Evolutionary conservation across 169 alveolate genomes (phyloP).

Genomic region (Plasmodium inui): DNA sequence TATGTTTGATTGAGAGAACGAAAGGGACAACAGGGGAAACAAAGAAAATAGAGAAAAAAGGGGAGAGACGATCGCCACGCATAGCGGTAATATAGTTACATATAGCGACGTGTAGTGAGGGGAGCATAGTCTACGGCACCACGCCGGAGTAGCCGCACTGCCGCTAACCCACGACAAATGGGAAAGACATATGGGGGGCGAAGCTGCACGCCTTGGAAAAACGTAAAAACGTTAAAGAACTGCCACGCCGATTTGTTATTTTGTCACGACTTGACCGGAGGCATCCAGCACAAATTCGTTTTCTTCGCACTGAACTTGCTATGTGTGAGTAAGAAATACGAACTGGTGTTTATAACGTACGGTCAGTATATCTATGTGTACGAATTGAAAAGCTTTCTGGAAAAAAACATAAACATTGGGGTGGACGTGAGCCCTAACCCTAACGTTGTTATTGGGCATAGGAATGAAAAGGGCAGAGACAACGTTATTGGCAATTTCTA

Average conservation of each 20-base stretch:
- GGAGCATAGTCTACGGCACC: not conserved
- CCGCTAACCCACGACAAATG: not conserved
- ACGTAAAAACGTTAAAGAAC: constrained; percentile 26
- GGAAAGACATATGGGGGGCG: not conserved
- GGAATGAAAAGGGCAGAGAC: not conserved
- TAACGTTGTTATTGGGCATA: not conserved
- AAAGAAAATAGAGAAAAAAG: not conserved
- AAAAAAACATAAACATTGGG: constrained; percentile 8
- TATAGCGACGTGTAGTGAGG: not conserved
- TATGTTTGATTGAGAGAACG: not conserved
- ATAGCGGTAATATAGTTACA: not conserved
- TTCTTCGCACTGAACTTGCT: constrained; percentile 57
- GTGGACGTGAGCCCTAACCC: not conserved
- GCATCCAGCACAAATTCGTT: constrained; percentile 50
- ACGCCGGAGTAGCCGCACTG: not conserved
- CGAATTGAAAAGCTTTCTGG: constrained; percentile 30
- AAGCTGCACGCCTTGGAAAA: constrained; percentile 51
- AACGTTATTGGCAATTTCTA: not conserved
- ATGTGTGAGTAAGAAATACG: constrained; percentile 70
- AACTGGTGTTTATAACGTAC: constrained; percentile 42
- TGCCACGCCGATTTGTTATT: constrained; percentile 28
- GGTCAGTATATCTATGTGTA: constrained; percentile 52
- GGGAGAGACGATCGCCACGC: not conserved
- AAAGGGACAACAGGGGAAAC: not conserved
- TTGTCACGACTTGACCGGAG: constrained; percentile 19